Percentiles rank a stretch among this genome's conserved stretches.
phyloP scores from a whole-genome alignment of 495 filamentous ascomycete genomes.

The Tetracladium setigerum region DNA sequence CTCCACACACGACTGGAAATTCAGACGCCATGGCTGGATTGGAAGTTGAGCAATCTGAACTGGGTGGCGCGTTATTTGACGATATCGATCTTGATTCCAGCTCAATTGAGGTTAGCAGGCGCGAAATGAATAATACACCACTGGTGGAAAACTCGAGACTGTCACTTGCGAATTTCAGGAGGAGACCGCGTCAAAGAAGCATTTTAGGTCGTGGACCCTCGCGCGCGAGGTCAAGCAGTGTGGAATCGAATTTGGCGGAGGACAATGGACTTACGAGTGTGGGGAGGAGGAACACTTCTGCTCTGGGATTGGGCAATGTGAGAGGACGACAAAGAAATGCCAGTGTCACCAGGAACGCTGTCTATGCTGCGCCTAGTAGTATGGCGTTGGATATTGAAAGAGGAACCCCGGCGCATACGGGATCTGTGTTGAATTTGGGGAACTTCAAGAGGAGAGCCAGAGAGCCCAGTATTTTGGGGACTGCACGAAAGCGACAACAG shows the following conservation, averaged over 20 bases:
- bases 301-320: not conserved
- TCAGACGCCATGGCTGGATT: not conserved
- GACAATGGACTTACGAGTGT: constrained; percentile 14
- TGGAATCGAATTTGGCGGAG: constrained; percentile 17
- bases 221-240: constrained; percentile 17
- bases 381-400: constrained; percentile 10
- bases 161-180: constrained; percentile 16
- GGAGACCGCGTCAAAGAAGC: constrained; percentile 16
- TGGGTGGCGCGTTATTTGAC: not conserved
- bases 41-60: not conserved
- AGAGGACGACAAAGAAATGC: constrained; percentile 3
- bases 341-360: constrained; percentile 6
- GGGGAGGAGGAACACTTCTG: constrained; percentile 9
- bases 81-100: constrained; percentile 15
- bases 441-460: constrained; percentile 59
- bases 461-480: constrained; percentile 61
- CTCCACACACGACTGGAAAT: not conserved
- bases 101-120: constrained; percentile 18
- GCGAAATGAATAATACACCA: constrained; percentile 11
- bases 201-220: constrained; percentile 14
- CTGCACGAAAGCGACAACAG: constrained; percentile 45
- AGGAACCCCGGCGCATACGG: constrained; percentile 14
- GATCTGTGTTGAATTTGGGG: constrained; percentile 19
- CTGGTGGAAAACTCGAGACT: constrained; percentile 13
- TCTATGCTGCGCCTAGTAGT: constrained; percentile 7